Base-by-base conservation (phyloP, 805 yeast genomes). In the Starmerella ratchasimensis region DNA sequence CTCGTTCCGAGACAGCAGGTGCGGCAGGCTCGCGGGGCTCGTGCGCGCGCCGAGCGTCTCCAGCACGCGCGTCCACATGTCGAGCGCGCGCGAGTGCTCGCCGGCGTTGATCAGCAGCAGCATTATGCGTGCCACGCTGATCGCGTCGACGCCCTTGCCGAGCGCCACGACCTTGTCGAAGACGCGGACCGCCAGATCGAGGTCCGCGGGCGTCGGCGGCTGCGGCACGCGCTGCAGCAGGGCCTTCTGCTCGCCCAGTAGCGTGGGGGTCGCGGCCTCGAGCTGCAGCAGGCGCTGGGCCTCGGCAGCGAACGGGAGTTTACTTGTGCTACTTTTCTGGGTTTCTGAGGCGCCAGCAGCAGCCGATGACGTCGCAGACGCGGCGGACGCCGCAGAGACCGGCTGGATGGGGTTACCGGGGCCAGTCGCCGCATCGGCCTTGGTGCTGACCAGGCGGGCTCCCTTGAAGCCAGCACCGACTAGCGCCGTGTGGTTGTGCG, bases 21-120 rank as follows among this genome's bases (percentile, higher is more conserved):
- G 37, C 16, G 42, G 33, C 21, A 50, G 33, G 3, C 30, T 20
- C 5, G 7, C 4, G 7, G 35, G 31, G n/a, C 18, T 15, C 13
- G 40, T 31, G 22, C 31, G 28, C 8, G 14, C 16, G 7, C 51
- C 49, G 15, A 54, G 42, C 3, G 46, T 39, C 42, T 56, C 60
- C n/a, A 54, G 46, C 31, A 54, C 48, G 16, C 49, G 49, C 21
- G 57, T 55, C 61, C 61, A 57, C 14, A 49, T 40, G 31, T 56
- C 57, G 9, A 56, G 37, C 13, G 53, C 60, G 28, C 36, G 31
- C n/a, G 48, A 49, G 8, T 51, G 46, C 25, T 36, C 20, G 19
- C 53, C 55, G 2, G 37, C 34, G 24, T 44, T 35, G 11, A 57
- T 33, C 19, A 52, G 50, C 21, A 42, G 22, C 37, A 52, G 37